Evolutionary conservation across 176 grass and related monocot genomes (phyloP), one percentile per base, ranked within the genome.

Genomic region (Panicum miliaceum): DNA sequence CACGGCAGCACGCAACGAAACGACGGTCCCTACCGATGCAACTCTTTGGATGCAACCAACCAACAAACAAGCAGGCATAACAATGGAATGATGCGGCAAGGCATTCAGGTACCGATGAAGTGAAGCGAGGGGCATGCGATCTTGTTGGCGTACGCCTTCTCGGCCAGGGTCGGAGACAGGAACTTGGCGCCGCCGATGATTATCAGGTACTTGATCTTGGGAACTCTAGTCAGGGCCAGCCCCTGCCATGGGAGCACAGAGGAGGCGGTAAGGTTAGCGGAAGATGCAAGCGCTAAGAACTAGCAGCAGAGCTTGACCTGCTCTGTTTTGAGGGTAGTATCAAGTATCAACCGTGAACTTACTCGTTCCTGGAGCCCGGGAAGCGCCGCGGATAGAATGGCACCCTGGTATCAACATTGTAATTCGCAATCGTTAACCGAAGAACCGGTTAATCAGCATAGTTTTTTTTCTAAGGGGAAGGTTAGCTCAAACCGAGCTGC

Each of bases 111-210:
- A 99, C 96, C 96, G 18, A 95, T 75, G 75, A 96, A 92, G 60
- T 99, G 96, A 68, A 99, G 86, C 27, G 93, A 92, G n/a, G 88
- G 45, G 85, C 89, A 92, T 12, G 88, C 51, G 23, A 96, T 72
- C 73, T 87, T 87, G 64, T 85, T 70, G 43, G 81, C 69, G 59
- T 99, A 99, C 2, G 96, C 93, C 57, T 94, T 92, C 14, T 92
- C 91, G 12, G 74, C 85, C 32, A 98, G 25, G 22, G 57, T 61
- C 0, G 61, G 76, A 12, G 84, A 90, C 50, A 0, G 76, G 75
- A 98, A 98, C 74, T 81, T 81, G 59, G 87, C 96, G 9, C 96
- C 96, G 0, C 87, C 90, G 74, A 98, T 94, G 71, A 96, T 92
- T 14, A 98, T 37, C 37, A 98, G 14, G 46, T 77, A 89, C 81